A percentile compares a stretch with the other conserved stretches of the same genome.
Evolutionary conservation across 306 rosid genomes (phyloP).

Genomic region (Astragalus glycyphyllos): DNA sequence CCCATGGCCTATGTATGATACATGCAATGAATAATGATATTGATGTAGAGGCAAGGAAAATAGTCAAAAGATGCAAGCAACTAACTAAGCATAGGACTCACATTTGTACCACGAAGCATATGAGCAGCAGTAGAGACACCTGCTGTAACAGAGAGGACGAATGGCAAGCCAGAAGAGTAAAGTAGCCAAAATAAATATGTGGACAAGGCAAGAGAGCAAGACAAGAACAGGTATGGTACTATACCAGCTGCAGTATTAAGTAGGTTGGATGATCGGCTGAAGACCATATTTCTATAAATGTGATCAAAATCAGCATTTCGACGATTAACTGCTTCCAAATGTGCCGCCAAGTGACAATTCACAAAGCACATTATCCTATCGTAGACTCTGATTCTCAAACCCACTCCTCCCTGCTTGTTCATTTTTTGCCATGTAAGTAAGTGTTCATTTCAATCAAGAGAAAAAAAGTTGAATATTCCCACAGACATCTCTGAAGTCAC

Average conservation of each 20-base stretch:
- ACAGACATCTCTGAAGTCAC: not conserved
- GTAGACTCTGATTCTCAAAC: slow-evolving; percentile 94
- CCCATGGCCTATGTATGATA: slow-evolving; percentile 70
- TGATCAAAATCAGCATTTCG: slow-evolving; percentile 98
- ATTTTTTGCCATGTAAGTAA: slow-evolving; percentile 46
- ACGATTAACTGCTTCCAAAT: slow-evolving; percentile 94
- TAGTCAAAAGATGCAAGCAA: slow-evolving; percentile 19
- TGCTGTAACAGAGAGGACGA: slow-evolving; percentile 86
- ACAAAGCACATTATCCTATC: slow-evolving; percentile 99
- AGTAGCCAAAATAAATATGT: slow-evolving; percentile 93
- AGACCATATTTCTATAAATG: slow-evolving; percentile 91
- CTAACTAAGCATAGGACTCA: slow-evolving; percentile 48
- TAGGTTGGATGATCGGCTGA: slow-evolving; percentile 82
- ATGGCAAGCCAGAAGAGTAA: slow-evolving; percentile 97
- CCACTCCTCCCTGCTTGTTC: slow-evolving; percentile 93
- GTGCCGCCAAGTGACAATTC: slow-evolving; percentile 99
- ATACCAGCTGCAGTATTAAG: slow-evolving; percentile 92
- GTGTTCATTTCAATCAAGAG: slow-evolving; percentile 39
- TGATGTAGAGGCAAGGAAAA: slow-evolving; percentile 31
- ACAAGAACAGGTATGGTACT: slow-evolving; percentile 84
- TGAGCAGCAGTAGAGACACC: slow-evolving; percentile 86
- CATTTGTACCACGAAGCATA: slow-evolving; percentile 72
- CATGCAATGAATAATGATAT: slow-evolving; percentile 42
- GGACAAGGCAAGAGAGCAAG: slow-evolving; percentile 89
- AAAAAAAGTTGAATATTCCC: slow-evolving; percentile 23